These are phyloP conservation scores for Pseudogymnoascus sp. DNA, from an alignment of 2,329 filamentous ascomycete species.

Conservation along the genomic window DNA sequence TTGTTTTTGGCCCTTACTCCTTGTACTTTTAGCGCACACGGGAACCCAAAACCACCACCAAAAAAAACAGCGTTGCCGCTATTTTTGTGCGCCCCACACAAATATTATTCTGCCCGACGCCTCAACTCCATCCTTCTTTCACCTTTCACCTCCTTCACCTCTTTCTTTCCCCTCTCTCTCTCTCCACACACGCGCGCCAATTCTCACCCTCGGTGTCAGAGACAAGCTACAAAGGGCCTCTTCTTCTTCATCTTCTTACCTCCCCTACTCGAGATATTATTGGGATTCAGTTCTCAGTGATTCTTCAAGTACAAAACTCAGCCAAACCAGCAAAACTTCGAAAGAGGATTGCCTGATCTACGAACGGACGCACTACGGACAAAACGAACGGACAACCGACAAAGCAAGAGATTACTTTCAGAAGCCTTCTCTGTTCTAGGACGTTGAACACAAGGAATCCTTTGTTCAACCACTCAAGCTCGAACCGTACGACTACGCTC, in stretches of 20 bases:
- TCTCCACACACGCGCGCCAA: conserved; percentile 9
- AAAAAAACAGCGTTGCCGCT: not conserved
- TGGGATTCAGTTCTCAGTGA: conserved; percentile 9
- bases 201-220: conserved; percentile 5
- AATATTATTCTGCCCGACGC: conserved; percentile 4
- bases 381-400: not conserved
- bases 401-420: conserved; percentile 1
- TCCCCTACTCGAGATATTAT: conserved; percentile 4
- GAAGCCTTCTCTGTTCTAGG: not conserved
- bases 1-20: not conserved
- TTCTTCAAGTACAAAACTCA: not conserved
- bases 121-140: not conserved
- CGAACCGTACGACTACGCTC: not conserved
- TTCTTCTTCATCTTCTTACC: not conserved
- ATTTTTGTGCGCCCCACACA: conserved; percentile 1
- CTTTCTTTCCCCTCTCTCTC: conserved; percentile 3
- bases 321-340: not conserved
- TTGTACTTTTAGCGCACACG: not conserved
- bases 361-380: not conserved
- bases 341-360: conserved; percentile 4
- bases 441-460: not conserved
- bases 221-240: conserved; percentile 3
- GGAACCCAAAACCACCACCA: not conserved
- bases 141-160: not conserved
- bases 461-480: not conserved